Evolutionary conservation across 495 filamentous ascomycete genomes (phyloP).

Genomic region (Cairneyella variabilis): DNA sequence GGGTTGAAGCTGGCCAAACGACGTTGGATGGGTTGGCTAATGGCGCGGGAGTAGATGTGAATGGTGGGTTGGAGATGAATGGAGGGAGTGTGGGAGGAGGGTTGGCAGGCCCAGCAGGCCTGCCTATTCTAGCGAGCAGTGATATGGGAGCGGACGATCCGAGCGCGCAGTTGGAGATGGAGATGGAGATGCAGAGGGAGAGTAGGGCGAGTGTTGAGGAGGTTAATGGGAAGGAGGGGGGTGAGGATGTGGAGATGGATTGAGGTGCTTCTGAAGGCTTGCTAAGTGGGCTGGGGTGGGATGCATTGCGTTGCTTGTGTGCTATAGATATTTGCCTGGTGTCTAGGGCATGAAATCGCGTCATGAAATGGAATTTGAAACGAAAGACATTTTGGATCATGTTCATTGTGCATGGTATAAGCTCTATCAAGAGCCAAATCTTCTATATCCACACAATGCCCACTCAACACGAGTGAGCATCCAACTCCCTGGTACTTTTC

Average conservation of each 20-base stretch:
- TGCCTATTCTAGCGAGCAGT: no score
- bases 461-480: no score
- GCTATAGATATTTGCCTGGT: no score
- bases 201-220: constrained; percentile 1
- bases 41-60: constrained; percentile 28
- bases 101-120: no score
- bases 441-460: constrained; percentile 1
- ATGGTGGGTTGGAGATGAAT: constrained; percentile 29
- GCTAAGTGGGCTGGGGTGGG: background rate
- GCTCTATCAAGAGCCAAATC: background rate
- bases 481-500: no score
- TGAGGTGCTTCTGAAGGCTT: background rate
- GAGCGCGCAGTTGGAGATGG: constrained; percentile 26
- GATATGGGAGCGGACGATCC: constrained; percentile 20
- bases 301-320: no score
- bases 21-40: constrained; percentile 41
- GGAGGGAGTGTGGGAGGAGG: background rate
- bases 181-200: constrained; percentile 12
- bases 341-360: no score
- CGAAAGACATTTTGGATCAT: no score
- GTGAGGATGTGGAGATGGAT: constrained; percentile 49
- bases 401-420: no score
- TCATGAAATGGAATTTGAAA: background rate
- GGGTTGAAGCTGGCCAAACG: constrained; percentile 51
- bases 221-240: constrained; percentile 17